Evolutionary conservation across 176 grass and related monocot genomes (phyloP), one percentile per base, ranked within the genome.

Genomic region (Saccharum officinarum): DNA sequence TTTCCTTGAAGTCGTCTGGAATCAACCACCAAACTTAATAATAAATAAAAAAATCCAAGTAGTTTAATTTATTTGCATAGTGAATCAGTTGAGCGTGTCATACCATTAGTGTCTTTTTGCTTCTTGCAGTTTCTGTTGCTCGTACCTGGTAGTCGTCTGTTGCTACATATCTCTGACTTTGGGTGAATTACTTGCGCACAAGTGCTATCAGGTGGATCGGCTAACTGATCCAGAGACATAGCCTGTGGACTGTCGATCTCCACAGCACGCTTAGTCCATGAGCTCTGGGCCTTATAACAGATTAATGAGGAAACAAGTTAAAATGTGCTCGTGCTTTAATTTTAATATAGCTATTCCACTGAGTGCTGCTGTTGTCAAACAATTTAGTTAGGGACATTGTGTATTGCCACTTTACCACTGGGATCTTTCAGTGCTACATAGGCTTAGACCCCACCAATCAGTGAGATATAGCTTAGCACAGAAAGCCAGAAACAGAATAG

Each of bases 251-350:
- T 92, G 76, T 98, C 93, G 15, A 93, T 83, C 82, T 89, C 95
- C 83, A 93, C 91, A 41, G 91, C 91, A 54, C 57, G 73, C 57
- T 98, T 98, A 71, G 91, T 95, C 91, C 93, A 95, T 22, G 91
- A 98, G 79, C 85, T 98, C 77, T 98, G 93, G 4, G 64, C 81
- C 76, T 88, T 83, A 26, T 81, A 86, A 87, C 17, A 84, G 84
- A 73, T 41, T 38, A 40, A 57, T 36, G 10, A 80, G 68, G 68
- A 85, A 85, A 82, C 17, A 12, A 28, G 38, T 81, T 80, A 44
- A 67, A 10, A 80, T 44, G 34, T n/a, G 28, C 15, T 34, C 12
- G 8, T 61, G 15, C 37, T 78, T 64, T 62, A 62, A 26, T 62
- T 62, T 69, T 75, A 7, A 85, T 50, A 75, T 31, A 80, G 23